These are phyloP conservation scores for Podospora sp. DNA, from an alignment of 495 filamentous ascomycete genomes.

Conservation along the genomic window DNA sequence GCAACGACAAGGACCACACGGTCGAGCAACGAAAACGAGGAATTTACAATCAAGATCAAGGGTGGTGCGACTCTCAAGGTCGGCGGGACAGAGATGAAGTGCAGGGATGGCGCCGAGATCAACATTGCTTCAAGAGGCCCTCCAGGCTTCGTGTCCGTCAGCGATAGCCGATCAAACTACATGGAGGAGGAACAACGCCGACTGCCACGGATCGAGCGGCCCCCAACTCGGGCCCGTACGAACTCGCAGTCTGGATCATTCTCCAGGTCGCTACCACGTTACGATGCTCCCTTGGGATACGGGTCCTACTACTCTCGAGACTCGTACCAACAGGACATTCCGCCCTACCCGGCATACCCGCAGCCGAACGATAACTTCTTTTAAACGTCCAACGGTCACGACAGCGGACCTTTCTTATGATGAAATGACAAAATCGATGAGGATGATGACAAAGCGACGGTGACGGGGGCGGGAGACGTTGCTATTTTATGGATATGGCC, in stretches of 20 bases:
- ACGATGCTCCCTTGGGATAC: constrained; percentile 26
- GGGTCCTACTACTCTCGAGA: constrained; percentile 17
- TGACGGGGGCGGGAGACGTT: constrained; percentile 5
- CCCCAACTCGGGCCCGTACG: constrained; percentile 40
- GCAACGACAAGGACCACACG: constrained; percentile 58
- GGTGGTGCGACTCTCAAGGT: constrained; percentile 50
- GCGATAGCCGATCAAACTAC: constrained; percentile 44
- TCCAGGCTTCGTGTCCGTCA: constrained; percentile 36
- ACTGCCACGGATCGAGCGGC: constrained; percentile 43
- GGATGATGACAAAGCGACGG: constrained; percentile 23
- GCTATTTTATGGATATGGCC: constrained; percentile 17
- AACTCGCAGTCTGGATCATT: constrained; percentile 48
- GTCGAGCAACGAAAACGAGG: constrained; percentile 48
- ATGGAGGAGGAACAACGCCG: constrained; percentile 49
- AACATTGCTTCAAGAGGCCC: constrained; percentile 44
- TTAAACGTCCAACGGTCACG: constrained; percentile 1
- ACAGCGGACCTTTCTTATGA: constrained; percentile 15
- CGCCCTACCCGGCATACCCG: constrained; percentile 27
- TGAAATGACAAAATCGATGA: constrained; percentile 31
- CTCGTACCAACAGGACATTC: constrained; percentile 14
- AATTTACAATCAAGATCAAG: constrained; percentile 57
- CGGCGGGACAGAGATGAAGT: constrained; percentile 56
- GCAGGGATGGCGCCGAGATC: constrained; percentile 55
- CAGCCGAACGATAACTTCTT: constrained; percentile 5
- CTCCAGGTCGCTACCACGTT: constrained; percentile 37